Base-by-base conservation (phyloP, 441 rosid species). In the Populus tomentosa region DNA sequence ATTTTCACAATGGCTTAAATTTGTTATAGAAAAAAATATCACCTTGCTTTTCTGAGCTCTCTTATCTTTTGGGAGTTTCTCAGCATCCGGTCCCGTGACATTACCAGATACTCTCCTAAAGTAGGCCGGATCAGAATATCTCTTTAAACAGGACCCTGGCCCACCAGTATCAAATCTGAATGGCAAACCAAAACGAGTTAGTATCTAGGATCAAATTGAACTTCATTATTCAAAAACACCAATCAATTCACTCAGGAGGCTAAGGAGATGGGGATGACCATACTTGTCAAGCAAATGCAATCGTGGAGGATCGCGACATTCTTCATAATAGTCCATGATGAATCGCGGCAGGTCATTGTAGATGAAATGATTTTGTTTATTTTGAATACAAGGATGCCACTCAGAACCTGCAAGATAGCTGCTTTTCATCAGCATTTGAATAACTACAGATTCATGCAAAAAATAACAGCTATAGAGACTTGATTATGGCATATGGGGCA, bases 61-160 rank as follows among this genome's bases (percentile, higher is more conserved):
- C 82, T 84, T 85, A 73, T 86, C 90, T 78, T 81, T 89, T 40
- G 80, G 90, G 67, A 86, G 64, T 87, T 89, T 88, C 70, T 80
- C 90, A 18, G 82, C 80, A 83, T 86, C 80, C 71, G 75, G 85
- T 75, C 86, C 89, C 73, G 77, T 86, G 26, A 78, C 75, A 83
- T 81, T 79, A 75, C 88, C 83, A 61, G 92, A 86, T 74, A 84
- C 88, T 87, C 89, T 90, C 85, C 84, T 89, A 78, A 92, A 93
- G 80, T 90, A 92, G 71, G 97, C 90, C 64, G 98, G 96, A 87
- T 95, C 97, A 10, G 98, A 95, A 82, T 95, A 95, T 82, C 96
- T 86, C 86, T 87, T 93, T 81, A 93, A 82, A 89, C 98, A 95
- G 81, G 99, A 95, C 56, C 99, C 99, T 35, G 93, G 91, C 66